Percentiles rank a stretch among this genome's conserved stretches.
phyloP scores from a whole-genome alignment of 2,329 filamentous ascomycete species.

The Cyphellophora europaea region DNA sequence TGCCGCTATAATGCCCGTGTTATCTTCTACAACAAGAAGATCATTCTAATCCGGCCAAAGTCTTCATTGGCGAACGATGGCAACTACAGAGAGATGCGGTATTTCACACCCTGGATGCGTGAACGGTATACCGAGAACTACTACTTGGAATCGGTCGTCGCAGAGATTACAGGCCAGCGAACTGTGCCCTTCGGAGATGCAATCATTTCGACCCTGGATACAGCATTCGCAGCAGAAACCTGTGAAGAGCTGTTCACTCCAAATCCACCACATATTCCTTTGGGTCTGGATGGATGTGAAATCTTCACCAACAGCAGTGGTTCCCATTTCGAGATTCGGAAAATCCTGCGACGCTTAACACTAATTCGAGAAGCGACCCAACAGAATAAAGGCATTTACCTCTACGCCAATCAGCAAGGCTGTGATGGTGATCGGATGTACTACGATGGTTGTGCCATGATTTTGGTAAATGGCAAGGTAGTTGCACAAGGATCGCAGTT shows the following conservation, averaged over 20 bases:
- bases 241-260: conserved; percentile 59
- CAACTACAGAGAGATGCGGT: conserved; percentile 52
- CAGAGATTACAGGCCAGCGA: conserved; percentile 45
- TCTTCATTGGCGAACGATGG: conserved; percentile 63
- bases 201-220: conserved; percentile 53
- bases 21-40: conserved; percentile 56
- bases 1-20: conserved; percentile 58
- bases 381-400: conserved; percentile 36
- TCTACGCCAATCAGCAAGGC: conserved; percentile 55
- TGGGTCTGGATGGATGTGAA: conserved; percentile 61
- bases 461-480: conserved; percentile 19
- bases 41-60: conserved; percentile 64
- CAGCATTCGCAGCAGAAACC: conserved; percentile 50
- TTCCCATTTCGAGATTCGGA: conserved; percentile 58
- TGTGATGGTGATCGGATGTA: conserved; percentile 43
- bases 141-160: conserved; percentile 51
- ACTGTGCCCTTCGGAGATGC: conserved; percentile 61
- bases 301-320: conserved; percentile 63
- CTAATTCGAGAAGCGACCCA: conserved; percentile 58
- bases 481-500: conserved; percentile 22
- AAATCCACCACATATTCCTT: conserved; percentile 44
- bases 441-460: conserved; percentile 17
- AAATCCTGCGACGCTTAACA: conserved; percentile 54
- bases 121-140: conserved; percentile 52
- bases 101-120: conserved; percentile 56